Conservation (phyloP, 164 flowering plant species). For the Kingdonia uniflora region DNA sequence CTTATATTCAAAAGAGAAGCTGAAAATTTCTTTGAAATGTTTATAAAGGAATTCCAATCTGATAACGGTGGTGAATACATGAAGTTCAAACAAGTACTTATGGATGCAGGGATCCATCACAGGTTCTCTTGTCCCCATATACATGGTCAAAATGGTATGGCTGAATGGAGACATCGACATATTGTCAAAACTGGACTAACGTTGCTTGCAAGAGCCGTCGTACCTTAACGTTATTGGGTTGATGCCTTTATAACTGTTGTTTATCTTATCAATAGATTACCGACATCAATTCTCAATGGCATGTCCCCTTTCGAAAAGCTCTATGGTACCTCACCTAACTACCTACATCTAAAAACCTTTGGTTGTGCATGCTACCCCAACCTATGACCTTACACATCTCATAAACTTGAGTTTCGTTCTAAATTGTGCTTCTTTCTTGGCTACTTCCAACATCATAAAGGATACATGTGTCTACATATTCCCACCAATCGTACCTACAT, state of each 20-base stretch:
- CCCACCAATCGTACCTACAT: neutral
- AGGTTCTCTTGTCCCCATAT: neutral
- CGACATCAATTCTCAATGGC: neutral
- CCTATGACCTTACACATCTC: too few relatives aligned
- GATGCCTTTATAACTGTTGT: constrained; percentile 1
- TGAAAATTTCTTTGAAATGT: neutral
- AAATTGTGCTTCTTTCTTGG: too few relatives aligned
- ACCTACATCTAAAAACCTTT: neutral
- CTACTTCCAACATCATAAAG: neutral
- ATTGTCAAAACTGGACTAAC: neutral
- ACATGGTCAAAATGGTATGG: neutral
- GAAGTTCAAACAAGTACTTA: neutral
- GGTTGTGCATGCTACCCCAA: constrained; percentile 1
- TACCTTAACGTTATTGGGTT: neutral
- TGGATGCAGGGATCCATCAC: too few relatives aligned
- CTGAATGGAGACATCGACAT: constrained; percentile 1
- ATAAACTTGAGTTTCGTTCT: too few relatives aligned
- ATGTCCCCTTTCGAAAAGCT: too few relatives aligned
- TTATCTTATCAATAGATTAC: constrained; percentile 1
- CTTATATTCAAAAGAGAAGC: too few relatives aligned
- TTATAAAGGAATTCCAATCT: too few relatives aligned
- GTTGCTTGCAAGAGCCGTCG: neutral
- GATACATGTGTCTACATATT: neutral
- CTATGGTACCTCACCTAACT: neutral
- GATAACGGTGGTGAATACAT: too few relatives aligned